Evolutionary conservation across 2,329 filamentous ascomycete species (phyloP).

Genomic region (Pseudogymnoascus sp.): DNA sequence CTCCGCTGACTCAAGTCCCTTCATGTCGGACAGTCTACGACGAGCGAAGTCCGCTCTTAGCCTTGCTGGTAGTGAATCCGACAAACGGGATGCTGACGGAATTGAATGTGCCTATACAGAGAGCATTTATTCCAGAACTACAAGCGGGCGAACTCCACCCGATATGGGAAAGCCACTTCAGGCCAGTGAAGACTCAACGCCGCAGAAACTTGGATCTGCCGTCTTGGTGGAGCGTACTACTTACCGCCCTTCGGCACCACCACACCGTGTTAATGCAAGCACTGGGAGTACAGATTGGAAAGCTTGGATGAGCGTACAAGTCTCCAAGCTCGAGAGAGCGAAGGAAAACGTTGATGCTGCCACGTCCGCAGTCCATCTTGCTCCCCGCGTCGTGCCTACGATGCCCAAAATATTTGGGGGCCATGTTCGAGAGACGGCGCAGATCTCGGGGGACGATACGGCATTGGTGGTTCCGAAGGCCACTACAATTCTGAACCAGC

Average conservation of each 20-base stretch:
- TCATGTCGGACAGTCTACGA: not conserved
- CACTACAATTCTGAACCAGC: conserved; percentile 16
- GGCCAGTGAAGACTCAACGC: conserved; percentile 9
- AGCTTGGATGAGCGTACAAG: conserved; percentile 43
- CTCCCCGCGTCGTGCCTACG: conserved; percentile 23
- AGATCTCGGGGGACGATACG: conserved; percentile 36
- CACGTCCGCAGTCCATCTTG: conserved; percentile 11
- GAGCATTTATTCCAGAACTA: conserved; percentile 28
- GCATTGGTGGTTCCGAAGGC: conserved; percentile 13
- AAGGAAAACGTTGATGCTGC: conserved; percentile 17
- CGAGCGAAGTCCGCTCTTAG: not conserved
- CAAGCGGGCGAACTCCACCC: conserved; percentile 21
- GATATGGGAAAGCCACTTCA: conserved; percentile 16
- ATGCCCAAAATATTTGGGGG: conserved; percentile 27
- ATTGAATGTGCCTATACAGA: conserved; percentile 21
- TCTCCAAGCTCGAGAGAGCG: conserved; percentile 36
- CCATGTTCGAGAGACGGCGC: conserved; percentile 42
- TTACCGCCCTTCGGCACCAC: conserved; percentile 23
- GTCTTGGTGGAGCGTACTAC: conserved; percentile 28
- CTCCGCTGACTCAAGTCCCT: not conserved
- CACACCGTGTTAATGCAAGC: conserved; percentile 32
- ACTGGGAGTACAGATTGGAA: conserved; percentile 47
- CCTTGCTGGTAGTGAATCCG: not conserved
- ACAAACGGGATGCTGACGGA: not conserved
- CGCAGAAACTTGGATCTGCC: conserved; percentile 24